Conservation (phyloP, 257 asterid genomes). For the Gentiana macrophylla region DNA sequence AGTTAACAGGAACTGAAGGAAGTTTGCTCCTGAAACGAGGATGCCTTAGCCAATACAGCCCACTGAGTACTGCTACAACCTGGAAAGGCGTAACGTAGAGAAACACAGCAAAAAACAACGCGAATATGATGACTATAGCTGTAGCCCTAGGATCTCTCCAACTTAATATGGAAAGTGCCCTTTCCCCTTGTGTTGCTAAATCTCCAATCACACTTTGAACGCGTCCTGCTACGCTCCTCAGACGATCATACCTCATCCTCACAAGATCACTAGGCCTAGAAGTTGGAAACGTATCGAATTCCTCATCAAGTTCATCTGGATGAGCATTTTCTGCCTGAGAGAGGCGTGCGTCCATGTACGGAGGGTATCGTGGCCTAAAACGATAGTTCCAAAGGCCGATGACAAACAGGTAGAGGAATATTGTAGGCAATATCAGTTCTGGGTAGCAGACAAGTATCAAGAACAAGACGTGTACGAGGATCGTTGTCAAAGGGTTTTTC, state of each 20-base stretch:
- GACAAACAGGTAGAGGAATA: conserved; percentile 82
- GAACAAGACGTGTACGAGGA: conserved; percentile 67
- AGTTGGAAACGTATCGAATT: conserved; percentile 70
- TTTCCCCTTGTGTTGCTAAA: conserved; percentile 81
- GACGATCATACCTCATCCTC: conserved; percentile 64
- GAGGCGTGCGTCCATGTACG: conserved; percentile 79
- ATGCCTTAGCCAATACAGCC: conserved; percentile 70
- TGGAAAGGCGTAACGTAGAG: conserved; percentile 76
- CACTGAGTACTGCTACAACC: conserved; percentile 48
- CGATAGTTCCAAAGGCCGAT: conserved; percentile 83
- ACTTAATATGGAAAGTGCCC: conserved; percentile 63
- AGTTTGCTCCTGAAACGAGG: conserved; percentile 61
- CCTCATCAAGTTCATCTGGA: conserved; percentile 78
- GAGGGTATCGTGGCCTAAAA: conserved; percentile 62
- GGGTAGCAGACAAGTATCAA: conserved; percentile 76
- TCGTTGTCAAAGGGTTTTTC: conserved; percentile 73
- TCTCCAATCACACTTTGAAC: conserved; percentile 79
- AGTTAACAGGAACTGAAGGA: conserved; percentile 77
- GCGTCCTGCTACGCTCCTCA: conserved; percentile 60
- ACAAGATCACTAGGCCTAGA: conserved; percentile 31
- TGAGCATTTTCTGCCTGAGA: conserved; percentile 63
- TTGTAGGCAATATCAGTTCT: conserved; percentile 64
- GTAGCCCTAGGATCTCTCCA: conserved; percentile 98
- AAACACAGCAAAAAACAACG: conserved; percentile 58
- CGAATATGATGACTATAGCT: conserved; percentile 43